Evolutionary conservation across 1,284 basidiomycete species (phyloP), one percentile per base, ranked within the genome.

Genomic region (Ganoderma lucidum): DNA sequence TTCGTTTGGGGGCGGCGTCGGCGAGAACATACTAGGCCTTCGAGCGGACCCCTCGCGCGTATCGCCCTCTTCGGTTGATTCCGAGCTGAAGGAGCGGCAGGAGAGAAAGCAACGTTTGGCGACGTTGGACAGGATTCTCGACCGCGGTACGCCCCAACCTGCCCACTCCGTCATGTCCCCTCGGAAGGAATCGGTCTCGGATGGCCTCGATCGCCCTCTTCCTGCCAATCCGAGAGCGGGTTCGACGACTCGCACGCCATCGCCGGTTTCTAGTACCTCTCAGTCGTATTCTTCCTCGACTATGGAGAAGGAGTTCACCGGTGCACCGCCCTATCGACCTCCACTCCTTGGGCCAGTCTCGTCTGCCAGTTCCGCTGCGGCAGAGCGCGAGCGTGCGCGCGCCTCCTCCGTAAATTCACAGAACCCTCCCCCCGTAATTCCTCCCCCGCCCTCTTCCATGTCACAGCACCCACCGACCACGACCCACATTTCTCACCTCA

Each of bases 341-440:
- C 66, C 63, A 30, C 68, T 63, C n/a, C 66, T 70, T 14, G 61
- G 64, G 15, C 66, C 64, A 15, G 63, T 69, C 30, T 69, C 69
- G 3, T 69, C 58, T 28, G 72, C 72, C 0, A 73, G 72, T 28
- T 62, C 37, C 15, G 72, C 72, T 1, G 72, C 72, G n/a, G 64
- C 69, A 30, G 69, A 70, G 35, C 72, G 70, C 59, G 70, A 73
- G 60, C 72, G 72, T 41, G 67, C 72, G 6, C 72, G 72, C 3
- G 72, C 72, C 8, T 73, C 72, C n/a, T 73, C 72, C 30, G 74
- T 73, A 17, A 68, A 69, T 39, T 73, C 72, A 19, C 61, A 71
- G 62, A 74, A 67, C 66, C 32, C 67, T 19, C 63, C 63, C 28
- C 64, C 56, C 4, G 58, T 61, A 9, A 35, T 61, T 30, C 61